A percentile compares a stretch with the other conserved stretches of the same genome.
These are phyloP conservation scores for Myochromella boudieri DNA, from an alignment of 768 basidiomycete genomes.

Conservation along the genomic window DNA sequence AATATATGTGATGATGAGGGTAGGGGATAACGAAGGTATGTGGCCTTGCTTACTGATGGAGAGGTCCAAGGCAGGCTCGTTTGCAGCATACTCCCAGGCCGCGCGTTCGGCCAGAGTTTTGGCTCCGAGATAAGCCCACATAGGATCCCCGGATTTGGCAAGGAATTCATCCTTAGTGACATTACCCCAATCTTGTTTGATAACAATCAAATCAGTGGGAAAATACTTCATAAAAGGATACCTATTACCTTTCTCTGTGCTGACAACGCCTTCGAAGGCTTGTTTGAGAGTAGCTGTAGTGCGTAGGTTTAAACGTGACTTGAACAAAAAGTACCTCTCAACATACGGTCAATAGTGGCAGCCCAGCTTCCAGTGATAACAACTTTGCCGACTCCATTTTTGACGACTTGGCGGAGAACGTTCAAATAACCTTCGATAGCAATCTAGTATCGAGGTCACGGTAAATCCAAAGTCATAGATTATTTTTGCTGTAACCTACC, in stretches of 20 bases:
- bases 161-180: constrained; percentile 30
- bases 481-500: constrained; percentile 2
- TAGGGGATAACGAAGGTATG: not conserved
- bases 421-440: constrained; percentile 35
- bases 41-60: constrained; percentile 26
- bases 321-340: not conserved
- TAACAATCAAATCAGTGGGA: not conserved
- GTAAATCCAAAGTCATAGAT: not conserved
- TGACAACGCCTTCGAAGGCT: constrained; percentile 18
- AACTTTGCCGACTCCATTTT: constrained; percentile 28
- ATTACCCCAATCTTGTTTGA: constrained; percentile 30
- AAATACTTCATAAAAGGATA: not conserved
- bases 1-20: not conserved
- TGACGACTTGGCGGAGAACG: constrained; percentile 33
- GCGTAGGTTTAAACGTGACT: not conserved
- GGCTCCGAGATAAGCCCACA: constrained; percentile 31
- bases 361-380: constrained; percentile 30
- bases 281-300: constrained; percentile 13
- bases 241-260: constrained; percentile 23
- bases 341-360: constrained; percentile 20
- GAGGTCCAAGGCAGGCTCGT: constrained; percentile 34
- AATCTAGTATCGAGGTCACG: constrained; percentile 21
- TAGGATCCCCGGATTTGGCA: constrained; percentile 11
- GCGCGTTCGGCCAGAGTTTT: constrained; percentile 38
- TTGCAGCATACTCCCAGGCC: constrained; percentile 37